Conservation (phyloP, 345 rosid genomes). For the Raphanus raphanistrum region DNA sequence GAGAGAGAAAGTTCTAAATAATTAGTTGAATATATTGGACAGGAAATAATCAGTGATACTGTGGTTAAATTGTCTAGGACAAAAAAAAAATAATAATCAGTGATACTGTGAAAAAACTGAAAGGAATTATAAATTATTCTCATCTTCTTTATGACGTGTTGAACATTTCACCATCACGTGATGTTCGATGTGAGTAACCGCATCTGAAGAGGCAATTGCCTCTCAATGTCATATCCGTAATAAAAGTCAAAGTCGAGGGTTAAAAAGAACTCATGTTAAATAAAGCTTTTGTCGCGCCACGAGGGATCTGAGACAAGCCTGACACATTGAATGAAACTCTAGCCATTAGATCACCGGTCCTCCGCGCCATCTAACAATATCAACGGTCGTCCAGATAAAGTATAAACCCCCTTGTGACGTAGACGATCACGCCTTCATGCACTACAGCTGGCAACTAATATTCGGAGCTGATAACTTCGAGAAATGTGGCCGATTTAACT, state of each 20-base stretch:
- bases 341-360: slow-evolving; percentile 39
- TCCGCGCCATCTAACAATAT: not conserved
- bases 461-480: slow-evolving; percentile 84
- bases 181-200: slow-evolving; percentile 33
- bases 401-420: not conserved
- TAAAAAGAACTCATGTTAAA: not conserved
- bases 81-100: not conserved
- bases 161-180: slow-evolving; percentile 49
- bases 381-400: not conserved
- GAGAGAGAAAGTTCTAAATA: not conserved
- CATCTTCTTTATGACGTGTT: slow-evolving; percentile 14
- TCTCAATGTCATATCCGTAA: slow-evolving; percentile 49
- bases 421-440: slow-evolving; percentile 14
- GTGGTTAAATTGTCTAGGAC: not conserved
- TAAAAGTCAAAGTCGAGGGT: slow-evolving; percentile 37
- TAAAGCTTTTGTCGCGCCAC: slow-evolving; percentile 49
- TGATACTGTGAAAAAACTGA: not conserved
- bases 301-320: slow-evolving; percentile 46
- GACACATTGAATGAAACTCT: slow-evolving; percentile 33
- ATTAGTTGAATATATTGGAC: not conserved
- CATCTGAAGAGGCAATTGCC: slow-evolving; percentile 33
- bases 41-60: not conserved
- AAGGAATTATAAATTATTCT: not conserved
- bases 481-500: slow-evolving; percentile 76
- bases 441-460: slow-evolving; percentile 66